Evolutionary conservation across 495 filamentous ascomycete genomes (phyloP), one percentile per base, ranked within the genome.

Genomic region (Astrocystis sublimbata): DNA sequence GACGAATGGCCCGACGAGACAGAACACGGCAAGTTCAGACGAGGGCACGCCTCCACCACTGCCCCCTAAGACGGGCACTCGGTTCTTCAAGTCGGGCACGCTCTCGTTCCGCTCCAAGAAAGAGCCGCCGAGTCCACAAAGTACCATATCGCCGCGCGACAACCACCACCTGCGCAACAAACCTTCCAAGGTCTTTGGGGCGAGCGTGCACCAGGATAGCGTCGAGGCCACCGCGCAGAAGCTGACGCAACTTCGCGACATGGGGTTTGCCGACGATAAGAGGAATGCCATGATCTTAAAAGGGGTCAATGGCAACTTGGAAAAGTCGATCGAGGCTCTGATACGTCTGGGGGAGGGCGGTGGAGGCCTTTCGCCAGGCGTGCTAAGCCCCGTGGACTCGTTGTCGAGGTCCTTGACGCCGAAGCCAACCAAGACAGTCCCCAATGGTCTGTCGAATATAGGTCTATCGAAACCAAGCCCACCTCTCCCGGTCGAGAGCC

Each of bases 201-300:
- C 85, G 9, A 87, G 81, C 54, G 80, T 91, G 24, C 68, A 76
- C 23, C 71, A 69, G 28, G 74, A 79, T 21, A 67, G 50, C 24
- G 62, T 63, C 1, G 72, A 74, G 45, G 82, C 75, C 46, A 81
- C 80, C 40, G 86, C 86, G 31, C 80, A 80, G 31, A 96, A 97
- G 73, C 76, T 98, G 69, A 83, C 83, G 8, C 86, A 84, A 15
- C 78, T 98, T 54, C 83, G 86, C 50, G 92, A 96, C 56, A 97
- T 98, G 94, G 94, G 94, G 1, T 98, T 98, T 68, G 81, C 72
- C 33, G 92, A 98, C 70, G 89, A 93, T 36, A 87, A 86, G 61
- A 83, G 89, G 46, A 98, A 96, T 65, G 76, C 85, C 12, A 85
- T 87, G 56, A 87, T 97, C 24, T 75, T 98, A 26, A 89, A 90